Evolutionary conservation across 495 filamentous ascomycete species (phyloP), one percentile per base, ranked within the genome.

Genomic region (Penicillium steckii): DNA sequence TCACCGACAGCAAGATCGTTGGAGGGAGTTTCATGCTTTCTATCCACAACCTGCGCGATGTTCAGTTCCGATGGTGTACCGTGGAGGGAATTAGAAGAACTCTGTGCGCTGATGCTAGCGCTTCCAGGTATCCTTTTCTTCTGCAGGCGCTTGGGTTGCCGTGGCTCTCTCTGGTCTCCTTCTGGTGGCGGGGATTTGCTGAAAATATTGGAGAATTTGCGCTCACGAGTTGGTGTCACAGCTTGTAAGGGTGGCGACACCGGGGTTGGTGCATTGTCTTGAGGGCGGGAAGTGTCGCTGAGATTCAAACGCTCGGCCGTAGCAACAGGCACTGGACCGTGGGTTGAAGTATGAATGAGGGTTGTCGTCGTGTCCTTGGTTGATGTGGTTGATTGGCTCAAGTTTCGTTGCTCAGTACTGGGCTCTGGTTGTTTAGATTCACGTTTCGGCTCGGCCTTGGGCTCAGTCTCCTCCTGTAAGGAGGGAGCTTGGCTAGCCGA

Each of bases 91-190:
- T 85, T 79, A 6, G 83, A 84, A 6, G 92, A 97, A 52, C 89
- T 94, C 52, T 95, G 89, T 1, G 92, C 90, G 58, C 91, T 95
- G 24, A 80, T 84, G 56, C 88, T 90, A 15, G 84, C 75, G 59
- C 86, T 88, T 15, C 84, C 83, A 2, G 85, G 84, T 23, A 88
- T 73, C 32, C 86, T 80, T 71, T 88, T 92, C 71, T 97, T 97
- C 62, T 80, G 85, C 55, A 97, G 68, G 67, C 93, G 93, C 54
- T 95, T 95, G 2, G 89, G 87, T 61, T 85, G 85, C 40, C 87
- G 78, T 12, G 40, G 42, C 10, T 80, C 82, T 48, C 78, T 81
- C 32, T 76, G 75, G 25, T 89, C 89, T 17, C 74, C 78, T 27
- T 60, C 62, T 0, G 68, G 58, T 0, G 69, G 68, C 2, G 87